Percentiles rank a stretch among this genome's conserved stretches.
Conservation (phyloP, 805 yeast genomes). For the Ogataea philodendri region DNA sequence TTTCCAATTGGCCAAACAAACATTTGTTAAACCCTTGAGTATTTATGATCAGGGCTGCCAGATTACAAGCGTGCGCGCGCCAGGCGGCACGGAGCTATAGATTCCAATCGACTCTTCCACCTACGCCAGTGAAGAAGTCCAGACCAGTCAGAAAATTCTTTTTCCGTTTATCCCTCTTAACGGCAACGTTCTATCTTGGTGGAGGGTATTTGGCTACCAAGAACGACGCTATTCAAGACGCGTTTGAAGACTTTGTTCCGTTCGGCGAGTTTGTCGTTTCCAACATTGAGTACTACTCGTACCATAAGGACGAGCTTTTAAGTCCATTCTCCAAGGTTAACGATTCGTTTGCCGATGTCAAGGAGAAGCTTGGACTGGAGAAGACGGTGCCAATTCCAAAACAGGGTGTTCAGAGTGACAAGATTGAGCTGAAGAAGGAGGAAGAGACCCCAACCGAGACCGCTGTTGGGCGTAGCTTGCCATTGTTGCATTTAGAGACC, state of each 20-base stretch:
- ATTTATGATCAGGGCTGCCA: conserved; percentile 10
- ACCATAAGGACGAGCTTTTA: conserved; percentile 25
- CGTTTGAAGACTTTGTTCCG: conserved; percentile 64
- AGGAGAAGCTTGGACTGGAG: conserved; percentile 40
- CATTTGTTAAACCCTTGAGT: background rate
- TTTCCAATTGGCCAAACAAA: conserved; percentile 19
- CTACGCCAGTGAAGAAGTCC: conserved; percentile 19
- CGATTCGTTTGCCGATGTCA: conserved; percentile 35
- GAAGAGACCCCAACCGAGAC: conserved; percentile 10
- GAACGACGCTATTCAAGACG: conserved; percentile 58
- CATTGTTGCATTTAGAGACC: conserved; percentile 32
- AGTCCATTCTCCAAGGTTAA: conserved; percentile 20
- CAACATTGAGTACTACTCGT: conserved; percentile 40
- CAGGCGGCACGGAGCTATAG: conserved; percentile 20
- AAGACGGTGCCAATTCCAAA: conserved; percentile 40
- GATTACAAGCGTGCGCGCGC: conserved; percentile 11
- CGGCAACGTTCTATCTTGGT: conserved; percentile 46
- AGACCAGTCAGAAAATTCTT: conserved; percentile 28
- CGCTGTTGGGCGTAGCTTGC: conserved; percentile 22
- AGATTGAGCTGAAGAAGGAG: conserved; percentile 29
- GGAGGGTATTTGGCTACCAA: conserved; percentile 59
- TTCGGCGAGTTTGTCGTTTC: conserved; percentile 56
- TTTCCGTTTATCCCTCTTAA: conserved; percentile 26
- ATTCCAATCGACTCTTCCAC: conserved; percentile 25
- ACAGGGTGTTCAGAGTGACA: conserved; percentile 37